Conservation (phyloP, 2,329 filamentous ascomycete species). For the Microdochium nivale region DNA sequence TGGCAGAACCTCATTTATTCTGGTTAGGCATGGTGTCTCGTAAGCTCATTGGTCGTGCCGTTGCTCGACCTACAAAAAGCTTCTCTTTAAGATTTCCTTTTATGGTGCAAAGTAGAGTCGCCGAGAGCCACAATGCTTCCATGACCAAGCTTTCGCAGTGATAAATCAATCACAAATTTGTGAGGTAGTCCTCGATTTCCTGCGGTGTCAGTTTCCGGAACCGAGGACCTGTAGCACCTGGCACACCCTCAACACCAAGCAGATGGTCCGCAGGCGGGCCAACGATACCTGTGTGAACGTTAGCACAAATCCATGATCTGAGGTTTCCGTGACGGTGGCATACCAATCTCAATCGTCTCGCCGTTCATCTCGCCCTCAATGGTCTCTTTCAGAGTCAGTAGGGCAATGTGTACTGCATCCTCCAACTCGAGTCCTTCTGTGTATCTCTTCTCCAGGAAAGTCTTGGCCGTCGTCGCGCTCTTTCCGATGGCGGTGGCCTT, state of each 20-base stretch:
- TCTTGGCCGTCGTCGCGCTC: slow-evolving; percentile 96
- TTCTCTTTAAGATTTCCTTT: slow-evolving; percentile 32
- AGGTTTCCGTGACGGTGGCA: slow-evolving; percentile 18
- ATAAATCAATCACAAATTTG: slow-evolving; percentile 66
- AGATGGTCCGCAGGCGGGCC: slow-evolving; percentile 90
- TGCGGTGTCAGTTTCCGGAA: slow-evolving; percentile 94
- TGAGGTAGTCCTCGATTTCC: slow-evolving; percentile 99
- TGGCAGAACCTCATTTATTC: slow-evolving; percentile 38
- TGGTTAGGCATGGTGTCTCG: slow-evolving; percentile 20
- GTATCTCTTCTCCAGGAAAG: slow-evolving; percentile 98
- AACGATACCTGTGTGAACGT: slow-evolving; percentile 65
- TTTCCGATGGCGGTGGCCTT: slow-evolving; percentile 99
- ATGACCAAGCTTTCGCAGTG: neutral
- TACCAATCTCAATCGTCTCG: slow-evolving; percentile 96
- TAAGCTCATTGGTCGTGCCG: slow-evolving; percentile 6
- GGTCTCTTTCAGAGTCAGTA: slow-evolving; percentile 96
- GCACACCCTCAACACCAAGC: slow-evolving; percentile 82
- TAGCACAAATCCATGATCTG: slow-evolving; percentile 8
- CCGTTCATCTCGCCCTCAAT: slow-evolving; percentile 99
- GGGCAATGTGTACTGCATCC: slow-evolving; percentile 95
- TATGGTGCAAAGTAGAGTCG: slow-evolving; percentile 35
- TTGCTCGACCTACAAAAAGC: slow-evolving; percentile 7
- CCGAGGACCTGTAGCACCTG: slow-evolving; percentile 73
- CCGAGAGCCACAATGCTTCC: slow-evolving; percentile 6
- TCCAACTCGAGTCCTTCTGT: slow-evolving; percentile 95